Percentiles rank a stretch among this genome's conserved stretches.
Evolutionary conservation across 208 protist species (phyloP).

Genomic region (Leishmania mexicana): DNA sequence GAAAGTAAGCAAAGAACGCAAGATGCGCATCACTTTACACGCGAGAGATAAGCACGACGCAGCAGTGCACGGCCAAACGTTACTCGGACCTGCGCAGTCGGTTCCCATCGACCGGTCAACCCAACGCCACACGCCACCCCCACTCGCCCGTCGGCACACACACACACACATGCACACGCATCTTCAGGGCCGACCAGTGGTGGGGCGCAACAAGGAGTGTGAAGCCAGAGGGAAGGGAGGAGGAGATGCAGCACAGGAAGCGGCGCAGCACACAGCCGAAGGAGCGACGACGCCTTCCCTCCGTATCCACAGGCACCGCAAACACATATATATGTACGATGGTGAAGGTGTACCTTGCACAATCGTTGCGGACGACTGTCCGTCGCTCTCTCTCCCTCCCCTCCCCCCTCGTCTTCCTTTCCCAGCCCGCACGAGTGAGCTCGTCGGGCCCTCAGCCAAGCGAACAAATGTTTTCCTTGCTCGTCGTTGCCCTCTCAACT

Average conservation of each 20-base stretch:
- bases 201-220: not conserved
- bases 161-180: not conserved
- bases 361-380: not conserved
- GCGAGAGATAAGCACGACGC: not conserved
- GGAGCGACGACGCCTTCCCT: not conserved
- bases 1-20: not conserved
- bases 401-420: not conserved
- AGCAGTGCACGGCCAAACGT: not conserved
- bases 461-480: not conserved
- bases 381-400: not conserved
- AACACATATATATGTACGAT: not conserved
- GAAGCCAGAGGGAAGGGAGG: not conserved
- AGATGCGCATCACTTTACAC: not conserved
- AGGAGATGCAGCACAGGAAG: not conserved
- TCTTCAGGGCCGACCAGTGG: not conserved
- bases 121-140: not conserved
- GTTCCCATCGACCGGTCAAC: too few relatives aligned
- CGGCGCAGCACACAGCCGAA: not conserved
- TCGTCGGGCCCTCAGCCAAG: not conserved
- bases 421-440: not conserved
- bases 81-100: too few relatives aligned
- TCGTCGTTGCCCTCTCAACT: not conserved
- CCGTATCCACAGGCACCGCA: not conserved
- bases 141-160: not conserved
- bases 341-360: not conserved